Conservation (phyloP, 208 protist genomes). For the Crithidia mellificae region DNA sequence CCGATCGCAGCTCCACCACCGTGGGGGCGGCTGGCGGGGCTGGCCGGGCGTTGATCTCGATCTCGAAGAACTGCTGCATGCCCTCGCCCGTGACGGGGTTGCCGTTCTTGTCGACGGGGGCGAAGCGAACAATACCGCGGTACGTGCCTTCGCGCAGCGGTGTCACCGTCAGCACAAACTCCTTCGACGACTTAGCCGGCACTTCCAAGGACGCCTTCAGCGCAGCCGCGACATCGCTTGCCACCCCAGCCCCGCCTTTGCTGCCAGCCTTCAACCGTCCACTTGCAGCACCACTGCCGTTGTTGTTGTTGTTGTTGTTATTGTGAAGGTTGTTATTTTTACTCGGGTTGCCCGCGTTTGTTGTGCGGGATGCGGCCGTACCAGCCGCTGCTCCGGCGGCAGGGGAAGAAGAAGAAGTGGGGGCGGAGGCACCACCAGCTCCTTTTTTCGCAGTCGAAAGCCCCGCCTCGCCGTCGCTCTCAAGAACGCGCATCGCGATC, state of each 20-base stretch:
- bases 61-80: constrained; percentile 80
- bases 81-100: constrained; percentile 33
- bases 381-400: too few species aligned
- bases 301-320: constrained; percentile 26
- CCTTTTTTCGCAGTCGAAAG: constrained; percentile 7
- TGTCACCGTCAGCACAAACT: constrained; percentile 81
- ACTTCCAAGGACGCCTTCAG: constrained; percentile 84
- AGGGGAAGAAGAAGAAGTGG: too few species aligned
- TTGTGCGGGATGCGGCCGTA: background rate
- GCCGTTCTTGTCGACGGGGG: constrained; percentile 59
- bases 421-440: background rate
- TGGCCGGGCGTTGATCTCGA: constrained; percentile 64
- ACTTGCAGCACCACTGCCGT: background rate
- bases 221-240: too few species aligned
- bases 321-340: constrained; percentile 40
- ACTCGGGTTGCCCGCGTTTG: background rate
- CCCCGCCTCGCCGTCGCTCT: background rate
- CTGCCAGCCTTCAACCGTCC: too few species aligned
- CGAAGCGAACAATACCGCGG: constrained; percentile 62
- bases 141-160: constrained; percentile 84
- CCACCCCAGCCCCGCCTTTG: background rate
- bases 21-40: constrained; percentile 27
- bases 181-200: constrained; percentile 52
- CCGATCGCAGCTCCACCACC: constrained; percentile 73
- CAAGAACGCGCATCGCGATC: constrained; percentile 7